Evolutionary conservation across 768 basidiomycete species (phyloP).

Genomic region (Serendipita indica): DNA sequence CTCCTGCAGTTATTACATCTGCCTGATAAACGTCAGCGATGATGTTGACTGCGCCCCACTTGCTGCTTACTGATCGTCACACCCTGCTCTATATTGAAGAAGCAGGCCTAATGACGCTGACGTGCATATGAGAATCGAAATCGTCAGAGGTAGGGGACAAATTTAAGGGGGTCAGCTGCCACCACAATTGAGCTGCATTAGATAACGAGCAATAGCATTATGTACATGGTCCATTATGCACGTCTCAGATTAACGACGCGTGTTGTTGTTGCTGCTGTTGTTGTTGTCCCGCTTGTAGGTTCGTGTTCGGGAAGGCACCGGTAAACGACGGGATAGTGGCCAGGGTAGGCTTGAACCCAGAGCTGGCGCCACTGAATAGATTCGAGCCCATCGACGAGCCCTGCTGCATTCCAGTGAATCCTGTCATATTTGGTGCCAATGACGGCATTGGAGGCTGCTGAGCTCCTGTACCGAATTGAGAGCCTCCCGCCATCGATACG

Average conservation of each 20-base stretch:
- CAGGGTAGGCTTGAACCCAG: not conserved
- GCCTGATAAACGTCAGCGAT: too few relatives aligned
- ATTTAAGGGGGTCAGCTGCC: too few relatives aligned
- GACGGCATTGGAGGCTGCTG: not conserved
- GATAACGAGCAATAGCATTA: too few relatives aligned
- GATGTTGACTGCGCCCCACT: too few relatives aligned
- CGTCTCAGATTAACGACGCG: not conserved
- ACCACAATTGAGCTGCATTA: too few relatives aligned
- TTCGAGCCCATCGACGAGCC: not conserved
- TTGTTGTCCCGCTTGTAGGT: constrained; percentile 11
- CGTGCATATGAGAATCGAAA: too few relatives aligned
- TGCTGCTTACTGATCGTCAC: too few relatives aligned
- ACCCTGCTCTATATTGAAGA: too few relatives aligned
- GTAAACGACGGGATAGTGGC: constrained; percentile 10
- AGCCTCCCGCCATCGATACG: constrained; percentile 22
- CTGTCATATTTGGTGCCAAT: constrained; percentile 12
- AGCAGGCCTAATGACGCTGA: too few relatives aligned
- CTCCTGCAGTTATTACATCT: too few relatives aligned
- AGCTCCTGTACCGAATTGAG: not conserved
- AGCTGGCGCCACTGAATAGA: not conserved
- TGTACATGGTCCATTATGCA: too few relatives aligned
- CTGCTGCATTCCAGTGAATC: not conserved
- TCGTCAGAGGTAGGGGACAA: too few relatives aligned
- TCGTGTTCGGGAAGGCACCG: constrained; percentile 11
- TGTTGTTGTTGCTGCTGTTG: constrained; percentile 10